Base-by-base conservation (phyloP, 1,139 yeast species). In the Kazachstania sp. region DNA sequence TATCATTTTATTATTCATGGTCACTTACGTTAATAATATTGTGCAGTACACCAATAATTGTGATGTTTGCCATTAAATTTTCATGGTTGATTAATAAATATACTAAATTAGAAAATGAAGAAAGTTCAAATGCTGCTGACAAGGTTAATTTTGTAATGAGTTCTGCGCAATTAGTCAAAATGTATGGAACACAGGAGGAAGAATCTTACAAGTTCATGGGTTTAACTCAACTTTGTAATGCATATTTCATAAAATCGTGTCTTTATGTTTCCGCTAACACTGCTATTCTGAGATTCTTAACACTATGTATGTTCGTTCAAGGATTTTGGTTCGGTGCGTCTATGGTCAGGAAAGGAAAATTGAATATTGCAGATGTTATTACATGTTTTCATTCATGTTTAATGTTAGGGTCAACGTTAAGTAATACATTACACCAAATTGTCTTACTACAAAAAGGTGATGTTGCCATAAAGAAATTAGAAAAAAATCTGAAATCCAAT, bases 271-370 rank as follows among this genome's bases (percentile, higher is more conserved):
- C 83, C 12, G 63, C 78, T 0, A 90, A 87, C 58, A 66, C 76
- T 26, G 83, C 86, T 0, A 47, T 76, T 0, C 64, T 83, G 46
- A 77, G 82, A 54, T 68, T 77, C 16, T 55, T 88, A 7, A 72
- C 83, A 0, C 69, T 86, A 36, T 61, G 80, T 59, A 82, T 87
- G 80, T 88, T 90, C 70, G 86, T 88, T 1, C 96, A 87, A 63
- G 95, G 94, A 0, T 86, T 90, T 57, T 88, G 95, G 85, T 90
- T 81, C 66, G 98, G 97, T 3, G 76, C 82, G 36, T 69, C 72
- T 44, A 74, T 86, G 71, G 81, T 87, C 3, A 66, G 68, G 39
- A 62, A 66, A 4, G 78, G 78, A 0, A 71, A 73, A 16, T 60
- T 80, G 11, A 56, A 70, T 1, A 69, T 86, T 1, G 82, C 83